Evolutionary conservation across 2,329 filamentous ascomycete species (phyloP), one percentile per base, ranked within the genome.

Genomic region (Ampelomyces quisqualis): DNA sequence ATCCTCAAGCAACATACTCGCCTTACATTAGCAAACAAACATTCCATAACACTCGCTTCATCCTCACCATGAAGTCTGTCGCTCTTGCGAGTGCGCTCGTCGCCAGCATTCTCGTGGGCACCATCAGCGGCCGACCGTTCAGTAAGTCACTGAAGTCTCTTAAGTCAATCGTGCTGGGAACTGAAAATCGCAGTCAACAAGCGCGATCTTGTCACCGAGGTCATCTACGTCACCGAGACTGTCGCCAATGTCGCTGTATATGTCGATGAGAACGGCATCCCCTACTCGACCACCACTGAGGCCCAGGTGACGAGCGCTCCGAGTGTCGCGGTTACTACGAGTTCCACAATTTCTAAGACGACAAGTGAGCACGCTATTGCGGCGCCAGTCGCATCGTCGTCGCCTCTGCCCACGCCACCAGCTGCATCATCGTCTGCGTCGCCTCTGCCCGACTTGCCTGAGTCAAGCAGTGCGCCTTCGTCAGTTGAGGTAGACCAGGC

Each of bases 51-150:
- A 55, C 34, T 61, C 53, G 51, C 55, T 62, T 55, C 52, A 57
- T 51, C 29, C 17, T 54, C 49, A 52, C 33, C 48, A 80, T 80
- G 77, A 76, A 73, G 67, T 55, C 63, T 46, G 51, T 62, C 33
- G 43, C 61, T 42, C 57, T 74, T 34, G 62, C 62, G 44, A 41
- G 72, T 41, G 62, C 67, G 34, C 41, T 65, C 31, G 55, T 45
- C 47, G 47, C 46, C 31, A 54, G 70, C 23, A 41, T 51, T 34
- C 55, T 78, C 45, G 55, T 73, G 49, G 61, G 74, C 43, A 60
- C 73, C 39, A 68, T 66, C 26, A 62, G 61, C 45, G 72, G 73
- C 29, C 73, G 74, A 49, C 75, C 70, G 15, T 61, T 64, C 38
- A 46, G 65, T 67, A 55, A 49, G 60, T 55, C 10, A 14, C 22